Conservation (phyloP, 2,329 filamentous ascomycete species). For the Colletotrichum graminicola region DNA sequence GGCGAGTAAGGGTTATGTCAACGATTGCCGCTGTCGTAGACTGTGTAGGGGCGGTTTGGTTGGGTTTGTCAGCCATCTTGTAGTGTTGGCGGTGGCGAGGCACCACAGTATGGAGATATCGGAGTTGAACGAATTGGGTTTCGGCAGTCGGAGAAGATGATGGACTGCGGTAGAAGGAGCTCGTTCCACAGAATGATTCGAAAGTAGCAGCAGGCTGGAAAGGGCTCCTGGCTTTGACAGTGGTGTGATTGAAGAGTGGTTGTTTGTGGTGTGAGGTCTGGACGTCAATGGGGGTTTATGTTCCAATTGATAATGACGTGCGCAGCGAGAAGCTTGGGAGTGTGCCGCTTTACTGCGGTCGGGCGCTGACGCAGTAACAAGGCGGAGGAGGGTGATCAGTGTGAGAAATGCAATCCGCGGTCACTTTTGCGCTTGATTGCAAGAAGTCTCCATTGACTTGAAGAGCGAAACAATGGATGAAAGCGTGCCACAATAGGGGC, state of each 20-base stretch:
- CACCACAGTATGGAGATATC: constrained; percentile 39
- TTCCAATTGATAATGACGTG: constrained; percentile 36
- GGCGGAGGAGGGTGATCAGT: constrained; percentile 18
- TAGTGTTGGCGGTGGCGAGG: constrained; percentile 38
- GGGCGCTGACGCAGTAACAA: constrained; percentile 23
- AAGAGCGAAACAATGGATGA: constrained; percentile 8
- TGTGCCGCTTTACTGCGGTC: constrained; percentile 23
- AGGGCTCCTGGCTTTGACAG: constrained; percentile 5
- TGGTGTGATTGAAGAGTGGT: constrained; percentile 17
- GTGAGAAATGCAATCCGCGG: constrained; percentile 20
- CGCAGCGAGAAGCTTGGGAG: constrained; percentile 18
- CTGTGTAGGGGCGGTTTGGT: constrained; percentile 38
- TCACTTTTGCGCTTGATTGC: constrained; percentile 13
- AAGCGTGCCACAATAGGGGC: constrained; percentile 16
- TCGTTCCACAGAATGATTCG: background rate
- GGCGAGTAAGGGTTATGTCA: constrained; percentile 44
- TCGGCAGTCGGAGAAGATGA: constrained; percentile 32
- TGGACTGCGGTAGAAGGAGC: constrained; percentile 22
- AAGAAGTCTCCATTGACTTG: constrained; percentile 27
- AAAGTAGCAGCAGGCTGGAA: constrained; percentile 4
- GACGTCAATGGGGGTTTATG: constrained; percentile 32
- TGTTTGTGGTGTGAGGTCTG: constrained; percentile 23
- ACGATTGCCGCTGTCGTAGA: constrained; percentile 48
- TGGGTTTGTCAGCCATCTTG: constrained; percentile 43
- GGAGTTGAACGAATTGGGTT: constrained; percentile 33